These are phyloP conservation scores for Aspergillus saccharolyticus DNA, from an alignment of 495 filamentous ascomycete genomes.

Conservation along the genomic window DNA sequence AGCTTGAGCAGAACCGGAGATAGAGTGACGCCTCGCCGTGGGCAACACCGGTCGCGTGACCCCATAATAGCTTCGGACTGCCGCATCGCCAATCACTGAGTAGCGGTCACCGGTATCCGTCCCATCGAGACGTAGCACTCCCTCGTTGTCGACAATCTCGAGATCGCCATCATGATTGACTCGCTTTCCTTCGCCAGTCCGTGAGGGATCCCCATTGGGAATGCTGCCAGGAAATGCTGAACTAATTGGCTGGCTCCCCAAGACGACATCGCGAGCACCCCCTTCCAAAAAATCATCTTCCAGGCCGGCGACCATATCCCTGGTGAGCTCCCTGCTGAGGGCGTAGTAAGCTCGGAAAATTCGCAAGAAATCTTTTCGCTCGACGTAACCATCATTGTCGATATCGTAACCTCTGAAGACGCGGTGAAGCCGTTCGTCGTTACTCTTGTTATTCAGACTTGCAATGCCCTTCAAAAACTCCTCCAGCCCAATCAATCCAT, in stretches of 20 bases:
- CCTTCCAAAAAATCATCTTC: constrained; percentile 75
- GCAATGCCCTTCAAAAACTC: constrained; percentile 86
- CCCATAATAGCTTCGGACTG: constrained; percentile 40
- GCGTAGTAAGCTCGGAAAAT: constrained; percentile 89
- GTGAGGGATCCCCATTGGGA: constrained; percentile 51
- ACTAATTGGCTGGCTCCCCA: constrained; percentile 73
- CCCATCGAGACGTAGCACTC: constrained; percentile 41
- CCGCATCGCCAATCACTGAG: constrained; percentile 43
- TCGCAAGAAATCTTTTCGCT: constrained; percentile 82
- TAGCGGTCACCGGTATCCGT: constrained; percentile 47
- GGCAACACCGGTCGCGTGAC: constrained; percentile 38
- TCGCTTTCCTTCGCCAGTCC: constrained; percentile 60
- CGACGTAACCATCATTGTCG: constrained; percentile 82
- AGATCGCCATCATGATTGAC: constrained; percentile 55
- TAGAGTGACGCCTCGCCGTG: constrained; percentile 24
- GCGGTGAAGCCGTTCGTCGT: constrained; percentile 58
- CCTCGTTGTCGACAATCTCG: constrained; percentile 51
- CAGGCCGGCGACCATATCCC: constrained; percentile 73
- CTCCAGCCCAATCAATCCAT: constrained; percentile 87
- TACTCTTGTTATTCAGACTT: constrained; percentile 66
- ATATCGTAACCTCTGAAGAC: constrained; percentile 91
- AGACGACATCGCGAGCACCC: constrained; percentile 67
- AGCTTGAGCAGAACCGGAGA: constrained; percentile 8
- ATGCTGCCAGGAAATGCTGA: constrained; percentile 64
- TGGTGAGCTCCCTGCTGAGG: constrained; percentile 76